Evolutionary conservation across 352 stramenopile genomes (phyloP), one percentile per base, ranked within the genome.

Genomic region (Pythium rishiriense): DNA sequence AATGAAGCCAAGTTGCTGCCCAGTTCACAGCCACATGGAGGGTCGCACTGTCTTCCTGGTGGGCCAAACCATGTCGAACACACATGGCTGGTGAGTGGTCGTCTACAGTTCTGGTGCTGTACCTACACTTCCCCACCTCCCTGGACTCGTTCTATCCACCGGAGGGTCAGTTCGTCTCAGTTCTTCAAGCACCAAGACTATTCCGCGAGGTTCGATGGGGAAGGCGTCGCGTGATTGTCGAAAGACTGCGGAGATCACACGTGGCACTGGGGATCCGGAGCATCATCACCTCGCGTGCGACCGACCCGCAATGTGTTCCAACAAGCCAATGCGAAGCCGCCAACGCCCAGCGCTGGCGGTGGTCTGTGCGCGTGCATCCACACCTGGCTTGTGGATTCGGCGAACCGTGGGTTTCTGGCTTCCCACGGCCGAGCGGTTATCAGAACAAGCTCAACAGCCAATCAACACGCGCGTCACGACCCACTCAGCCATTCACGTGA

Each of bases 401-500:
- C 42, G 21, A 43, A 19, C 17, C 4, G 3, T 12, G 22, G 8
- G 4, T 50, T 33, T 1, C 22, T 41, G 14, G 12, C 26, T 53
- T 37, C n/a, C 25, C 28, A 19, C 26, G 3, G n/a, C n/a, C 7
- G 19, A 4, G 5, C 12, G 45, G 48, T 55, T 55, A 41, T 55
- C 48, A 55, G 48, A 55, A 41, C 48, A 55, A 7, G 17, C 8
- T 8, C 6, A 29, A 14, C 37, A 50, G 19, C 54, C 54, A 61
- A 61, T 61, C 26, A 61, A 14, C 17, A 39, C 25, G 9, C 25
- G 29, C 21, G 17, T 45, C 5, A 29, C 19, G 41, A 43, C 15
- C 25, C 26, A 61, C 54, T 52, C 54, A 61, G 54, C 54, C 43
- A 47, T 51, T 42, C 25, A 42, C 42, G 28, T 24, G 54, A 51